phyloP scores from a whole-genome alignment of 768 basidiomycete genomes.

The Lentinula guzmanii region DNA sequence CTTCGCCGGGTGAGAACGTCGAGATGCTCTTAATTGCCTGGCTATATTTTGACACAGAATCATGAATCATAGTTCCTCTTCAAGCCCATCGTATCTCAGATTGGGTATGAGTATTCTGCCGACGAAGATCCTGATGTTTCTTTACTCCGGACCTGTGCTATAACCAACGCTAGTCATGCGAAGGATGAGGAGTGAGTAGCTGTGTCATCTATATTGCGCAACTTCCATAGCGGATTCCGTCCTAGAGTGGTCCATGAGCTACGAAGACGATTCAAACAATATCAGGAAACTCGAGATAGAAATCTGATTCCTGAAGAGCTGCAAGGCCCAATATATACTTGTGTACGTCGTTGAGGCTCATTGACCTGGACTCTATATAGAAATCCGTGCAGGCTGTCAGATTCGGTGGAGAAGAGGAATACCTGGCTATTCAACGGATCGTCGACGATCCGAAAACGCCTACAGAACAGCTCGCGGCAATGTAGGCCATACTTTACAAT shows the following conservation, averaged over 20 bases:
- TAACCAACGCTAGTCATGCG: slow-evolving; percentile 45
- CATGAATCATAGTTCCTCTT: slow-evolving; percentile 47
- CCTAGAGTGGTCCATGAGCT: slow-evolving; percentile 49
- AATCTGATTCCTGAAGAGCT: slow-evolving; percentile 79
- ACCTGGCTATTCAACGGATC: slow-evolving; percentile 61
- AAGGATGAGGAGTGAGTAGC: slow-evolving; percentile 31
- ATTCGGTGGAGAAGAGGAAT: slow-evolving; percentile 71
- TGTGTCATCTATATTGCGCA: background rate
- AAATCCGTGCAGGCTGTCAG: slow-evolving; percentile 49
- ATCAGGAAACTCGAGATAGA: slow-evolving; percentile 66
- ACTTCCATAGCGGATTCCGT: slow-evolving; percentile 15
- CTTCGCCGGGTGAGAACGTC: slow-evolving; percentile 46
- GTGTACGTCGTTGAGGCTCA: slow-evolving; percentile 28
- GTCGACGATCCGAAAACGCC: slow-evolving; percentile 72
- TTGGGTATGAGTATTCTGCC: slow-evolving; percentile 71
- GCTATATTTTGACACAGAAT: background rate
- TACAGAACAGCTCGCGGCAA: slow-evolving; percentile 61
- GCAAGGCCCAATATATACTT: slow-evolving; percentile 45
- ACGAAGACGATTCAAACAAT: slow-evolving; percentile 61
- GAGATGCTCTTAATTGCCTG: background rate
- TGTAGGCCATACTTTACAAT: slow-evolving; percentile 34
- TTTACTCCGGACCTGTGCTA: slow-evolving; percentile 70
- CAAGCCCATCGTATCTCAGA: slow-evolving; percentile 66
- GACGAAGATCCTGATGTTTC: slow-evolving; percentile 63
- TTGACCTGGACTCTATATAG: background rate